These are phyloP conservation scores for Salix suchowensis DNA, from an alignment of 345 rosid species.

Conservation along the genomic window DNA sequence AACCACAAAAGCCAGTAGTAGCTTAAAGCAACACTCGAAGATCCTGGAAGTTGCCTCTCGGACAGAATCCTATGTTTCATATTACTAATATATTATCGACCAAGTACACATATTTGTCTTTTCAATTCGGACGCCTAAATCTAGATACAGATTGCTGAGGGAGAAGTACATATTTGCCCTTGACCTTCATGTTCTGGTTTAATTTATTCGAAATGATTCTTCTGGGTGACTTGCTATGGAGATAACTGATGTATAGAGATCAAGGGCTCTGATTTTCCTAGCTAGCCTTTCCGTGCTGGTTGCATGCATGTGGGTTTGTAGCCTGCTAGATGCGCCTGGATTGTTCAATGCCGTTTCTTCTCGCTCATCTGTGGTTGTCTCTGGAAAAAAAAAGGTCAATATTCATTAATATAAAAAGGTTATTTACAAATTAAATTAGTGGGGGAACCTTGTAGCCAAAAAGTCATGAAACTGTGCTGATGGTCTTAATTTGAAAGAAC, in stretches of 20 bases:
- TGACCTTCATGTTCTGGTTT: background rate
- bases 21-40: slow-evolving; percentile 23
- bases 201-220: background rate
- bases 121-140: background rate
- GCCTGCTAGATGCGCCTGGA: background rate
- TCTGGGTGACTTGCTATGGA: slow-evolving; percentile 23
- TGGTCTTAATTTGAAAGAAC: background rate
- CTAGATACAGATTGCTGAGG: background rate
- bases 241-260: background rate
- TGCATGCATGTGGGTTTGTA: slow-evolving; percentile 23
- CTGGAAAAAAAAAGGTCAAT: background rate
- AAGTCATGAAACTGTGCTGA: background rate
- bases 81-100: background rate
- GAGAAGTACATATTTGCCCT: background rate
- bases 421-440: background rate
- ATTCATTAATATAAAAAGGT: background rate
- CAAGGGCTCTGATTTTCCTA: background rate
- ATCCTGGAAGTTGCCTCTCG: slow-evolving; percentile 48
- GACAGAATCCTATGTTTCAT: slow-evolving; percentile 42
- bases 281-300: slow-evolving; percentile 10
- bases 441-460: background rate
- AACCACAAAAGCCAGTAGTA: background rate
- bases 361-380: background rate
- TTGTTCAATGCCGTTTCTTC: background rate
- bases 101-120: background rate